Evolutionary conservation across 2,329 filamentous ascomycete genomes (phyloP), one percentile per base, ranked within the genome.

Genomic region (Apiospora pterosperma): DNA sequence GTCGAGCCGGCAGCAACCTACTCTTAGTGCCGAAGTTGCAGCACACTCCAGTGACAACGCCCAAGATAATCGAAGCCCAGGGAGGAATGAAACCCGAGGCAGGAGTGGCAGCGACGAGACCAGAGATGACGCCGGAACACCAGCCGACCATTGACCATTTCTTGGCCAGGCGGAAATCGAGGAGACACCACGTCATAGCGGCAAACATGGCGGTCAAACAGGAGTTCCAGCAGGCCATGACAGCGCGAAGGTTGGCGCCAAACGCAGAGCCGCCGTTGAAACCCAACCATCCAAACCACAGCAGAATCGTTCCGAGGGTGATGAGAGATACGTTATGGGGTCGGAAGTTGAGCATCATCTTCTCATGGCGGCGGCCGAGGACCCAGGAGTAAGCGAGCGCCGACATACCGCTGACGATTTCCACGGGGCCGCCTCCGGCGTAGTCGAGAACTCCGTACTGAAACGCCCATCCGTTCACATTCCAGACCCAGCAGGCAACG

Each of bases 291-390:
- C 96, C 96, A 74, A 98, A 98, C 94, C 94, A 98, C 64, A 99
- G 92, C 73, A 99, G 87, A 69, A 97, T 87, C 4, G 96, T 98
- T 68, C 96, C 96, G 72, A 98, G 90, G 0, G 96, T 94, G 80
- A 99, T 97, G 74, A 98, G 87, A 6, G 94, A 97, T 70, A 98
- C 96, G 83, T 99, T 99, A 85, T 99, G 96, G 21, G 96, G 96
- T 71, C 96, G 92, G 87, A 98, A 98, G 86, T 98, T 98, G 80
- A 97, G 88, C 92, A 98, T 97, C 93, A 98, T 97, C 83, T 93
- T 96, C 83, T 98, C 95, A 82, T 97, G 96, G 70, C 96, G 93
- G 75, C 93, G 92, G 71, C 96, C 96, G 67, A 99, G 91, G 41
- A 97, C 90, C 92, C 92, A 91, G 2, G 94, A 97, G 82, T 98